Evolutionary conservation across 805 yeast species (phyloP).

Genomic region (Vanderwaltozyma yarrowii): DNA sequence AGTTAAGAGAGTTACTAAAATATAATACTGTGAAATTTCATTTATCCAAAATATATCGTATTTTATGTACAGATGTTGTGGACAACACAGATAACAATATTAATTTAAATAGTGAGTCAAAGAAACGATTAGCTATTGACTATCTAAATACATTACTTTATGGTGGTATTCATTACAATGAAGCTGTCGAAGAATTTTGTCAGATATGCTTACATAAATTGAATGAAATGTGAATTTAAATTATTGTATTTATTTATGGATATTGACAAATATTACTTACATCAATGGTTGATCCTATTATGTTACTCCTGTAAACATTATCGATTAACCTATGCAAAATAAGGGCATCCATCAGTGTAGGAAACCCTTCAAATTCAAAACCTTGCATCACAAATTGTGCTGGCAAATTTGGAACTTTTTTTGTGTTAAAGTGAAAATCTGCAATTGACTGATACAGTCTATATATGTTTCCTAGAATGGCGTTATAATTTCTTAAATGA

Average conservation of each 20-base stretch:
- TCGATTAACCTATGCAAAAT: constrained; percentile 20
- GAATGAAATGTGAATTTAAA: constrained; percentile 1
- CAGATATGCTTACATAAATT: constrained; percentile 12
- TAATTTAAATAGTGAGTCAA: constrained; percentile 25
- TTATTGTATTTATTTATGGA: neutral
- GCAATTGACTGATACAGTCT: constrained; percentile 25
- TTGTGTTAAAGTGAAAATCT: constrained; percentile 23
- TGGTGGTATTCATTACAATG: constrained; percentile 54
- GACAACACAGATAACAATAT: constrained; percentile 9
- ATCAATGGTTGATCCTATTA: constrained; percentile 14
- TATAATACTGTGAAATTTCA: constrained; percentile 44
- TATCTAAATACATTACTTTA: constrained; percentile 45
- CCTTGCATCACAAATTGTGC: constrained; percentile 19
- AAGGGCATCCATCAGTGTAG: constrained; percentile 22
- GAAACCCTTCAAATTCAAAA: constrained; percentile 24
- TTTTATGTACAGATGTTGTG: constrained; percentile 27
- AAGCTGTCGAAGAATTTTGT: constrained; percentile 55
- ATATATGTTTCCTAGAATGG: constrained; percentile 23
- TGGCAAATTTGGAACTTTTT: constrained; percentile 15
- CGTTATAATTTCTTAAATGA: constrained; percentile 25
- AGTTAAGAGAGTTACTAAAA: constrained; percentile 37
- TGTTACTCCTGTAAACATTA: constrained; percentile 19
- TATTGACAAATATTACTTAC: constrained; percentile 7
- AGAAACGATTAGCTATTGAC: constrained; percentile 45
- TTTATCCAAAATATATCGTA: constrained; percentile 38